A percentile compares a stretch with the other conserved stretches of the same genome.
Conservation (phyloP, 345 rosid species). For the Heritiera littoralis region DNA sequence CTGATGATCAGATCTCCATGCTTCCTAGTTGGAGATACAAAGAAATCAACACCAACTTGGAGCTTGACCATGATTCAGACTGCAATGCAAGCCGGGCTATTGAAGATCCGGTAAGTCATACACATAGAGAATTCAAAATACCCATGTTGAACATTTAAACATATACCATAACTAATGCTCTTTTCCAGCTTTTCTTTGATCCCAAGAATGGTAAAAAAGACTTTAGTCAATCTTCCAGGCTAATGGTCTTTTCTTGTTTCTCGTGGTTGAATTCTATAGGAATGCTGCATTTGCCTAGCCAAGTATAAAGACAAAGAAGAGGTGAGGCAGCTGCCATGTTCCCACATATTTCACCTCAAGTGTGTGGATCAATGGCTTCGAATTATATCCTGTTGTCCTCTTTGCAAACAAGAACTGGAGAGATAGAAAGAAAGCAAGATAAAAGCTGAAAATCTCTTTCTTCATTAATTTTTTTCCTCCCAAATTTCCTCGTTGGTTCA, state of each 20-base stretch:
- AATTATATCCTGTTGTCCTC: constrained; percentile 94
- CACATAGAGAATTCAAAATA: not conserved
- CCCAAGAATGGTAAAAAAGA: not conserved
- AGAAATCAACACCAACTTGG: constrained; percentile 39
- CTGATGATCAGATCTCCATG: constrained; percentile 82
- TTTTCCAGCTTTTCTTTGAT: not conserved
- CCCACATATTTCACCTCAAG: constrained; percentile 82
- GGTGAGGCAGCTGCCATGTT: constrained; percentile 83
- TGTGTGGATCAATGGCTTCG: constrained; percentile 99
- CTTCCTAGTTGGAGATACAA: constrained; percentile 86
- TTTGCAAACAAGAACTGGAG: constrained; percentile 83
- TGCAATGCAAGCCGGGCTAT: constrained; percentile 1
- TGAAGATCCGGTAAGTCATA: constrained; percentile 57
- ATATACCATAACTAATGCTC: not conserved
- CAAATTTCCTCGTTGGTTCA: not conserved
- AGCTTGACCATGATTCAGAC: constrained; percentile 30
- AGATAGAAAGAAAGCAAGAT: constrained; percentile 38
- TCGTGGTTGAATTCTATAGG: constrained; percentile 46
- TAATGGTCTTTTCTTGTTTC: not conserved
- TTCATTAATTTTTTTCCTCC: not conserved
- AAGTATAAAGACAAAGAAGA: constrained; percentile 90
- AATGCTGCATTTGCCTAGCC: constrained; percentile 88
- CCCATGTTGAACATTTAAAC: too few species aligned
- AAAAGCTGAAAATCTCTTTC: not conserved
- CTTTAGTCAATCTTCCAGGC: not conserved